Conservation (phyloP, 2,329 filamentous ascomycete species). For the Monosporascus sp. region DNA sequence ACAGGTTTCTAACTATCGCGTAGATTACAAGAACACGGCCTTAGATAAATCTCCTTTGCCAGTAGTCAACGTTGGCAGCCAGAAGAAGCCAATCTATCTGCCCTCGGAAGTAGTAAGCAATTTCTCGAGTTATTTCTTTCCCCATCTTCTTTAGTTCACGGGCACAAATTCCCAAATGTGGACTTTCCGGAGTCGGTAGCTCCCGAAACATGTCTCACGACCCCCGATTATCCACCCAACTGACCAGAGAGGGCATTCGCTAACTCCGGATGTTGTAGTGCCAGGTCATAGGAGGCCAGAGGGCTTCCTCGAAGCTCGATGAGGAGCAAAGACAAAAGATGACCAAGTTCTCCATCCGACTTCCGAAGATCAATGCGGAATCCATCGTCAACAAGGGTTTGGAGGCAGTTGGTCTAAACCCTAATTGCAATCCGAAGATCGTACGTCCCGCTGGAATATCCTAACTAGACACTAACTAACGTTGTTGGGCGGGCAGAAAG, state of each 20-base stretch:
- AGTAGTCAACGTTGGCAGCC: slow-evolving; percentile 55
- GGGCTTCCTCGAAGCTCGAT: slow-evolving; percentile 42
- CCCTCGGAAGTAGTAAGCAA: slow-evolving; percentile 42
- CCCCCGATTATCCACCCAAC: no score
- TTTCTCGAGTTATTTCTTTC: no score
- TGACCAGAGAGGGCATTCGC: no score
- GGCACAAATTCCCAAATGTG: no score
- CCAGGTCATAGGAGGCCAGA: slow-evolving; percentile 49
- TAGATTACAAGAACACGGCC: slow-evolving; percentile 31
- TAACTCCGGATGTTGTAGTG: slow-evolving; percentile 26
- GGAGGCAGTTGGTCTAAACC: slow-evolving; percentile 38
- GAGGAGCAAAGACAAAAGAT: slow-evolving; percentile 50
- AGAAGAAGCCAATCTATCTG: slow-evolving; percentile 47
- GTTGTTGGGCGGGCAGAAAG: not conserved
- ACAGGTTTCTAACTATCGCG: not conserved
- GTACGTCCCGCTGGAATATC: not conserved
- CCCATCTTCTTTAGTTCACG: no score
- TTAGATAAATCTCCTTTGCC: slow-evolving; percentile 31
- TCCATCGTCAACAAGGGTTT: slow-evolving; percentile 48
- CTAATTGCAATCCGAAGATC: not conserved
- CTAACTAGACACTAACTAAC: not conserved
- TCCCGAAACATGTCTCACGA: no score
- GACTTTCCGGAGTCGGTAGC: no score
- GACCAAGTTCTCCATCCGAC: slow-evolving; percentile 55
- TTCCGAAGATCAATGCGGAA: slow-evolving; percentile 48